Evolutionary conservation across 139 green algal species (phyloP), one percentile per base, ranked within the genome.

Genomic region (Ostreobium quekettii): DNA sequence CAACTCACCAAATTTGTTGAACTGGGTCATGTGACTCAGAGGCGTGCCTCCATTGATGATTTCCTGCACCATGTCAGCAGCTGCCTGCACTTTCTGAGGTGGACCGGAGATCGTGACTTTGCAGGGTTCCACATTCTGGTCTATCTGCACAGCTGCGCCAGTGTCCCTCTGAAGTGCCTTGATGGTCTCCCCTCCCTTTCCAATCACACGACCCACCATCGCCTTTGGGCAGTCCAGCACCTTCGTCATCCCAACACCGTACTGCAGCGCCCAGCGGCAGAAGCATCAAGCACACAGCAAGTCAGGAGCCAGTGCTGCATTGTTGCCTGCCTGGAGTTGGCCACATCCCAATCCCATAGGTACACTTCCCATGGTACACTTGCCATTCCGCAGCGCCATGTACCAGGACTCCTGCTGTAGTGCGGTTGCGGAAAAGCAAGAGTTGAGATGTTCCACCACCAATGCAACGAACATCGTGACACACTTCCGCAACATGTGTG

Each of bases 161-260:
- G 80, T 95, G 38, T 87, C 79, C 53, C 81, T 80, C 80, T 97
- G 91, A 76, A 97, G 80, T 15, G 74, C 71, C 80, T 95, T 95
- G 85, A 97, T 96, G 2, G 88, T 96, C 66, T 97, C 91, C 3
- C 92, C 92, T 46, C 88, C 85, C 74, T 92, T 92, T 61, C 92
- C 92, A 59, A 97, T 97, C 28, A 97, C 80, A 46, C 91, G 88
- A 1, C 92, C 92, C 1, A 97, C 83, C 71, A 94, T 89, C 3
- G 66, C 53, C 78, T 95, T 95, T n/a, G 89, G 89, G 74, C 90
- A 96, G 38, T 91, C 78, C 35, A 96, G 19, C 26, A 80, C 76
- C 19, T 83, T 68, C 0, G 80, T 87, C 1, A 71, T 59, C 28
- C 86, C 82, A 7, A 78, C 38, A n/a, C 81, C 81, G 61, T 85